Evolutionary conservation across 2,329 filamentous ascomycete species (phyloP).

Genomic region (Huntiella abstrusa): DNA sequence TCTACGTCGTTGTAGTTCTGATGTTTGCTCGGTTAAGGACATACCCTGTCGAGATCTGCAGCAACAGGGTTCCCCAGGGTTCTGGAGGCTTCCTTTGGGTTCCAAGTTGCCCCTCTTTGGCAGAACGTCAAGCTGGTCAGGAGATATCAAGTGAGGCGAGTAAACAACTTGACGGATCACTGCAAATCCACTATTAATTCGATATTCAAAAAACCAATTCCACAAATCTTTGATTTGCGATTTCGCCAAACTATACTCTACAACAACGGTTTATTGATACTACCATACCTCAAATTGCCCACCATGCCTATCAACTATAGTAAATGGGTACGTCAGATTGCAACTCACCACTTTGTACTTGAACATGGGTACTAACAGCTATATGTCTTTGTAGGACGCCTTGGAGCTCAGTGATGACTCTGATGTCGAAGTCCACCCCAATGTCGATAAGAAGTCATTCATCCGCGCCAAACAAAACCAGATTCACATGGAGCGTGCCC

Average conservation of each 20-base stretch:
- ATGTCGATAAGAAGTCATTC: slow-evolving; percentile 96
- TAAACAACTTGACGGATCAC: not conserved
- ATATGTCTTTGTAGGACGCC: slow-evolving; percentile 40
- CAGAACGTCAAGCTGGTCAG: not conserved
- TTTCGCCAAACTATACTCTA: not conserved
- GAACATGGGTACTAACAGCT: slow-evolving; percentile 8
- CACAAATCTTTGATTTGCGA: not conserved
- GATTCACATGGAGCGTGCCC: slow-evolving; percentile 78
- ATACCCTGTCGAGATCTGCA: too few species aligned
- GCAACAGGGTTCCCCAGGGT: not conserved
- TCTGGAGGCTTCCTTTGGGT: slow-evolving; percentile 2
- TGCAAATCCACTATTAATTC: slow-evolving; percentile 12
- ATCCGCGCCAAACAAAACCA: slow-evolving; percentile 96
- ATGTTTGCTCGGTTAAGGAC: too few species aligned
- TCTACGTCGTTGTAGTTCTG: too few species aligned
- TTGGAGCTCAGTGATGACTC: slow-evolving; percentile 97
- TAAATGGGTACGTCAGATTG: slow-evolving; percentile 39
- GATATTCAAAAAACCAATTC: slow-evolving; percentile 14
- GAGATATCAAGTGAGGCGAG: too few species aligned
- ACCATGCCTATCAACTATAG: slow-evolving; percentile 40
- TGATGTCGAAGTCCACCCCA: slow-evolving; percentile 94
- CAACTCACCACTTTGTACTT: not conserved
- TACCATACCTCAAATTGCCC: slow-evolving; percentile 9
- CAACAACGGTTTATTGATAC: too few species aligned
- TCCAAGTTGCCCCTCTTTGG: slow-evolving; percentile 2